Conservation (phyloP, 352 stramenopile species). For the Phytopythium boreale region DNA sequence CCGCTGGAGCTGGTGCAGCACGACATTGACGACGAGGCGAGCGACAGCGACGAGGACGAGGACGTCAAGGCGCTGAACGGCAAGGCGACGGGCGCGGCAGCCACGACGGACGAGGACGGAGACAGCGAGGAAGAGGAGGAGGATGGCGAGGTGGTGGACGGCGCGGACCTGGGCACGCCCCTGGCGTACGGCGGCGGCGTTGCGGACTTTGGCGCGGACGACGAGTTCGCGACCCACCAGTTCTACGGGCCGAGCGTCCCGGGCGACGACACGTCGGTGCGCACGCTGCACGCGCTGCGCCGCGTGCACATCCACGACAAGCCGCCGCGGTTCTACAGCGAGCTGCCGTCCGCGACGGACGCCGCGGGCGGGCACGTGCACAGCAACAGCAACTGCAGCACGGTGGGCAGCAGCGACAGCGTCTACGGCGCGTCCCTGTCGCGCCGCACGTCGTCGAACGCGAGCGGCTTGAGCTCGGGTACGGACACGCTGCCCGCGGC, state of each 20-base stretch:
- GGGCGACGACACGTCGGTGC: constrained; percentile 31
- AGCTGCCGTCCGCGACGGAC: constrained; percentile 28
- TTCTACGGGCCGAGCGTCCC: constrained; percentile 60
- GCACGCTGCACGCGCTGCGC: constrained; percentile 54
- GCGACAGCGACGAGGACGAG: constrained; percentile 24
- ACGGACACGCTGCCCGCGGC: constrained; percentile 14
- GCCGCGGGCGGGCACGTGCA: constrained; percentile 1
- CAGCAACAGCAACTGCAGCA: constrained; percentile 16
- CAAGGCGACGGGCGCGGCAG: too few species aligned
- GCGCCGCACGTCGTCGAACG: constrained; percentile 36
- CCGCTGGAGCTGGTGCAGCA: constrained; percentile 26
- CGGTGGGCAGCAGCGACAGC: constrained; percentile 19
- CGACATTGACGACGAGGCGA: constrained; percentile 30
- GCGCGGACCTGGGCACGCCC: constrained; percentile 55
- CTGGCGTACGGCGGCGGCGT: constrained; percentile 38
- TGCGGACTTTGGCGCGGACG: constrained; percentile 51
- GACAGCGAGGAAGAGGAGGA: constrained; percentile 13
- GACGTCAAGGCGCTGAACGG: too few species aligned
- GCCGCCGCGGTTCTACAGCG: constrained; percentile 62
- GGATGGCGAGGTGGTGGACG: constrained; percentile 19
- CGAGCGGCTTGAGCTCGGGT: constrained; percentile 17
- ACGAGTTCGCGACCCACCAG: constrained; percentile 55
- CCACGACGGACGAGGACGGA: constrained; percentile 25
- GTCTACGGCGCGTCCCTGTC: constrained; percentile 30
- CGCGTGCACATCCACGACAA: constrained; percentile 62